These are phyloP conservation scores for Gossypium davidsonii DNA, from an alignment of 441 rosid species.

Conservation along the genomic window DNA sequence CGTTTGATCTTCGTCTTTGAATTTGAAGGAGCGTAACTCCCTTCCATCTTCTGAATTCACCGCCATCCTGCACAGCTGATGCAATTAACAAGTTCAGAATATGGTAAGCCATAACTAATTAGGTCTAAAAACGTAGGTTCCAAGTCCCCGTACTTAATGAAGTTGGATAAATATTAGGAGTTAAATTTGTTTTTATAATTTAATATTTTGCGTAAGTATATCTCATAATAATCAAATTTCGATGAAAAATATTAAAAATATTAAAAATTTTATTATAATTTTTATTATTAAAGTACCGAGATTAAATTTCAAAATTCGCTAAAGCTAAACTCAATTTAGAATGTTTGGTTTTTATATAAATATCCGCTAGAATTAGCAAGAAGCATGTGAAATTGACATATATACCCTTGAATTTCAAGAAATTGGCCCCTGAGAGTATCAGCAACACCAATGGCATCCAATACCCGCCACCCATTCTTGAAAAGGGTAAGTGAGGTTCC, in stretches of 20 bases:
- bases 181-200: no score
- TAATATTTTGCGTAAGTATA: no score
- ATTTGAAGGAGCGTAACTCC: conserved; percentile 71
- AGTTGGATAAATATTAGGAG: no score
- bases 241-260: no score
- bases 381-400: background rate
- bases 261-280: no score
- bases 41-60: conserved; percentile 74
- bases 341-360: background rate
- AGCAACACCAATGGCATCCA: conserved; percentile 78
- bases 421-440: conserved; percentile 59
- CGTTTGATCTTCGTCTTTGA: conserved; percentile 89
- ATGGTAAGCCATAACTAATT: background rate
- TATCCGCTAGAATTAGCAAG: background rate
- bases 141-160: no score
- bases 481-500: conserved; percentile 87
- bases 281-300: no score
- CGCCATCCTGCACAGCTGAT: conserved; percentile 88
- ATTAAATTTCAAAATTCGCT: no score
- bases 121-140: no score
- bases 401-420: conserved; percentile 76
- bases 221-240: no score
- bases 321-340: background rate
- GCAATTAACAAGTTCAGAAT: conserved; percentile 41
- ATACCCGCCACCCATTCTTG: conserved; percentile 91